Conservation (phyloP, 257 asterid species). For the Salvia miltiorrhiza region DNA sequence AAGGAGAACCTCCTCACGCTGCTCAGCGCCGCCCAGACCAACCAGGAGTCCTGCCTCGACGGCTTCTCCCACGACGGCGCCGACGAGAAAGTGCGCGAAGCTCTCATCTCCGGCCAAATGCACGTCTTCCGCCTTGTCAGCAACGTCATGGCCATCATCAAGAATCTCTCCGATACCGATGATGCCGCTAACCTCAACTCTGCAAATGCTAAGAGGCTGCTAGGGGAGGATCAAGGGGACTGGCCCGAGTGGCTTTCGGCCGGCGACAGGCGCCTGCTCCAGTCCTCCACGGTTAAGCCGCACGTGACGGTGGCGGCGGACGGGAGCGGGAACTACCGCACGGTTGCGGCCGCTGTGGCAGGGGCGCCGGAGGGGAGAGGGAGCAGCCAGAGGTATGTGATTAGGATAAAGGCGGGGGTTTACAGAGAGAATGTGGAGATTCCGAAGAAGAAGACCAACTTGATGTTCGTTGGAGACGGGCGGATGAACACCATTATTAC, state of each 20-base stretch:
- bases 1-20: constrained; percentile 73
- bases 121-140: too few species aligned
- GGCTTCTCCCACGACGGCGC: constrained; percentile 60
- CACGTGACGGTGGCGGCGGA: constrained; percentile 83
- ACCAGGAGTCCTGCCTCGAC: constrained; percentile 70
- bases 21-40: background rate
- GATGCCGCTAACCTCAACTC: too few species aligned
- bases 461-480: constrained; percentile 88
- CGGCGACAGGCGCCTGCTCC: constrained; percentile 71
- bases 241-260: constrained; percentile 86
- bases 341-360: constrained; percentile 74
- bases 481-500: constrained; percentile 66
- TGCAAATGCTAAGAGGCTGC: constrained; percentile 60
- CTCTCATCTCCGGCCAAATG: too few species aligned
- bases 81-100: constrained; percentile 40
- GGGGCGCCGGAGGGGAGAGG: constrained; percentile 71
- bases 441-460: constrained; percentile 44
- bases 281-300: constrained; percentile 50
- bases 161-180: too few species aligned
- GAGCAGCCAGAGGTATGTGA: constrained; percentile 55
- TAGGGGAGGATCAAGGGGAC: constrained; percentile 33
- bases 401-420: constrained; percentile 68
- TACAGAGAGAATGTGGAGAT: constrained; percentile 82
- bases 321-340: constrained; percentile 65
- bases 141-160: too few species aligned